Base-by-base conservation (phyloP, 768 basidiomycete species). In the Mycena alexandri region DNA sequence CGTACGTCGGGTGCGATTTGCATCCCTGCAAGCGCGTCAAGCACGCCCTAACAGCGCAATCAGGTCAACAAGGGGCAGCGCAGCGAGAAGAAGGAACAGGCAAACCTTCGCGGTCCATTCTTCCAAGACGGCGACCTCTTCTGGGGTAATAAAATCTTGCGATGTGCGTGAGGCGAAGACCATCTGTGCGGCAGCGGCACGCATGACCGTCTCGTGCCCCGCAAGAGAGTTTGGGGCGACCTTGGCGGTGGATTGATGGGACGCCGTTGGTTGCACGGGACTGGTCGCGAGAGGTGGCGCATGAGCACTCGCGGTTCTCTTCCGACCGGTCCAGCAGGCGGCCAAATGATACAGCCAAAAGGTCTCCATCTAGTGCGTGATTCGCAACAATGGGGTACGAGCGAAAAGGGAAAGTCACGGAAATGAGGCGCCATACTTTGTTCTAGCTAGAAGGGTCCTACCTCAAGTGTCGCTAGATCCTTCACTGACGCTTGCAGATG, bases 311-410 rank as follows among this genome's bases (percentile, higher is more conserved):
- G 67, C 70, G 47, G 71, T 74, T 48, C 69, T 66, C 12, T 72
- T 77, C 60, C 78, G 78, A 58, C 79, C 79, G 57, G 75, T 80
- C 91, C 92, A 93, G 71, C 88, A 90, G 22, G 85, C 83, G 3
- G 93, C 93, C 16, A 94, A 86, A 77, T 95, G 93, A 72, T 89
- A 87, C 53, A 94, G 78, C 79, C 93, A 93, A 76, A 92, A 92
- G 0, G 92, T 93, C 75, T 94, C 92, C 93, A 94, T 95, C 93
- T 94, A 65, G 33, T 36, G 48, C 36, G 42, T 51, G n/a, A 22
- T 51, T 50, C 29, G 46, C 54, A 19, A 42, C 7, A 33, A 17
- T 46, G 47, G 36, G 50, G 48, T 36, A 41, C 41, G 47, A 46
- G 70, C 21, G 47, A 33, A 56, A 42, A 57, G 25, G 47, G 53